Evolutionary conservation across 805 yeast genomes (phyloP).

Genomic region (Starmerella bombi): DNA sequence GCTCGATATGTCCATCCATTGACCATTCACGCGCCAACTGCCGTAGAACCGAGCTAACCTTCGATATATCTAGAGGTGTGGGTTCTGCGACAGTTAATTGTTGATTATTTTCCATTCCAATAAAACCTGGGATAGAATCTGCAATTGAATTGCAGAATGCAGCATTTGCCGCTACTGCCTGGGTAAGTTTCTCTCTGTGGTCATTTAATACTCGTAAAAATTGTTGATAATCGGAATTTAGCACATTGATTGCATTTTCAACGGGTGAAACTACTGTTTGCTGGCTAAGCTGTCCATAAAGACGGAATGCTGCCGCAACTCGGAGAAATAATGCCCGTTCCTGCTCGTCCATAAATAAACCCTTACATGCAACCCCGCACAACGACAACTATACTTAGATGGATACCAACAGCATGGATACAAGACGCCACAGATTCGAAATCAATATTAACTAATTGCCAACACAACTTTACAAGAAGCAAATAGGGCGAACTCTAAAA

Average conservation of each 20-base stretch:
- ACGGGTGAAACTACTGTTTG: neutral
- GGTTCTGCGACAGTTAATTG: conserved; percentile 1
- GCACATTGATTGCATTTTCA: neutral
- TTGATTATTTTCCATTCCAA: neutral
- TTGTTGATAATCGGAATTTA: neutral
- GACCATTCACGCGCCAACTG: conserved; percentile 81
- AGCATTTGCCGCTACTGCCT: neutral
- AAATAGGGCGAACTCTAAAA: too few species aligned
- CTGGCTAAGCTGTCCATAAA: neutral
- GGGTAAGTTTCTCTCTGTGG: neutral
- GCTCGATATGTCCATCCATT: conserved; percentile 38
- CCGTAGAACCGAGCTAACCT: conserved; percentile 42
- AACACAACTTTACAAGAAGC: too few species aligned
- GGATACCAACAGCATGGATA: too few species aligned
- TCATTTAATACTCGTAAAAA: neutral
- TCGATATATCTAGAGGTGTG: conserved; percentile 35
- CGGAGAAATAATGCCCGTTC: conserved; percentile 4
- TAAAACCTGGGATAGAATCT: neutral
- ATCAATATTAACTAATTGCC: too few species aligned
- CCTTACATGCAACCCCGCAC: too few species aligned
- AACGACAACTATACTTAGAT: too few species aligned
- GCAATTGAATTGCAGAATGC: neutral
- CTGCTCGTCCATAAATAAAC: conserved; percentile 4
- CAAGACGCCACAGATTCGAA: too few species aligned
- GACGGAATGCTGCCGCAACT: conserved; percentile 1